These are phyloP conservation scores for Capsicum rhomboideum DNA, from an alignment of 257 asterid species.

Conservation along the genomic window DNA sequence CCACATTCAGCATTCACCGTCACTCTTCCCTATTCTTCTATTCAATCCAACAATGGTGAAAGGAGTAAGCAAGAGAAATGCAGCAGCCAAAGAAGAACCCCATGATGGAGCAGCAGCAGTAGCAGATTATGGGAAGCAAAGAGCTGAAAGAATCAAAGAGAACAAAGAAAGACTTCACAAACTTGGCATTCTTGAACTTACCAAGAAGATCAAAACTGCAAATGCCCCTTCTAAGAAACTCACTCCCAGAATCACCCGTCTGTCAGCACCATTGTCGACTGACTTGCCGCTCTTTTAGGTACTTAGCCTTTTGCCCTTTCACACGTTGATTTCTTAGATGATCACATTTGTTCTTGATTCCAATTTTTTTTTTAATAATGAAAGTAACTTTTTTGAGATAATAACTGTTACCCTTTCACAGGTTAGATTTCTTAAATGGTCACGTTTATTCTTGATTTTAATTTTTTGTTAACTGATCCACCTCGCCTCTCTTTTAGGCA, in stretches of 20 bases:
- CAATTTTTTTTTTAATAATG: no score
- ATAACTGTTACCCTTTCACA: no score
- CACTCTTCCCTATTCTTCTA: background rate
- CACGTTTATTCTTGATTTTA: no score
- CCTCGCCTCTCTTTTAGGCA: slow-evolving; percentile 67
- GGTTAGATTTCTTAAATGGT: no score
- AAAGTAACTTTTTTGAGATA: no score
- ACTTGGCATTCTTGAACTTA: slow-evolving; percentile 51
- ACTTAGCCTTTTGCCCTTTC: background rate
- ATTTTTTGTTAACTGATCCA: no score
- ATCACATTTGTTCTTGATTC: no score
- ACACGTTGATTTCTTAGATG: no score
- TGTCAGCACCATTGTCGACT: slow-evolving; percentile 2
- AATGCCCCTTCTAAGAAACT: background rate
- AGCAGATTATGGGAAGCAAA: slow-evolving; percentile 37
- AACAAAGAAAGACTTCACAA: slow-evolving; percentile 50
- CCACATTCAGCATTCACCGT: background rate
- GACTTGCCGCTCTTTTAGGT: slow-evolving; percentile 64
- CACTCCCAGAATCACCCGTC: background rate
- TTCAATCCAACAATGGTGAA: background rate
- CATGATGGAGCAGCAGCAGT: background rate
- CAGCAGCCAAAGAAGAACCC: background rate
- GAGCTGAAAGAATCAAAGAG: slow-evolving; percentile 56
- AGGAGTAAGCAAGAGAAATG: background rate
- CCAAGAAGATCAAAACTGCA: slow-evolving; percentile 24